These are phyloP conservation scores for Arabidopsis hybrid DNA, from an alignment of 441 rosid genomes.

Conservation along the genomic window DNA sequence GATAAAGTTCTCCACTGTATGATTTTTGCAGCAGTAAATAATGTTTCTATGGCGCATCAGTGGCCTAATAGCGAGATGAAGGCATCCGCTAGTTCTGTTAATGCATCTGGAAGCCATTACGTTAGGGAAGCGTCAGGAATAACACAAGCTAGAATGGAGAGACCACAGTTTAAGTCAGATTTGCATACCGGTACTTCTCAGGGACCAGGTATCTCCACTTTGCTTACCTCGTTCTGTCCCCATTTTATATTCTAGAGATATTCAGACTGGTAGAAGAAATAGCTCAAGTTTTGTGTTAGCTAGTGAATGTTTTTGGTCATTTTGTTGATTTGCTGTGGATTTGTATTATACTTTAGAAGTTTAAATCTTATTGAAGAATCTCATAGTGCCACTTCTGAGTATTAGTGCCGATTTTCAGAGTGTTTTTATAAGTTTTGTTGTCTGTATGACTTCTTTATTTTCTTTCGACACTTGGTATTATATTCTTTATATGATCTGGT, in stretches of 20 bases:
- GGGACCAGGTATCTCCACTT: conserved; percentile 55
- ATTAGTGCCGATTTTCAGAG: neutral
- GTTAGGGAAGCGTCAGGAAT: conserved; percentile 52
- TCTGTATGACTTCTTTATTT: neutral
- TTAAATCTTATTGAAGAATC: neutral
- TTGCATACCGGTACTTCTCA: conserved; percentile 58
- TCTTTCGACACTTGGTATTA: neutral
- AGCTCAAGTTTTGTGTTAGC: neutral
- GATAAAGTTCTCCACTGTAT: conserved; percentile 44
- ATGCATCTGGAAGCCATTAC: conserved; percentile 52
- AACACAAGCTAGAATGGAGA: conserved; percentile 58
- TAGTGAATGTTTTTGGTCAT: neutral
- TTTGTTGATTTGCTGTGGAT: neutral
- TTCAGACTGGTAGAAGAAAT: neutral
- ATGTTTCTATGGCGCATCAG: conserved; percentile 50
- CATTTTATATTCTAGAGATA: neutral
- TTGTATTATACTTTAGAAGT: neutral
- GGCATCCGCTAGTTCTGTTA: conserved; percentile 50
- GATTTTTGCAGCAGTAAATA: conserved; percentile 45
- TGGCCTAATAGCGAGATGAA: conserved; percentile 56
- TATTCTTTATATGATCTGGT: neutral
- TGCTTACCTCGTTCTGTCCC: neutral
- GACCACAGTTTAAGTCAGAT: conserved; percentile 49
- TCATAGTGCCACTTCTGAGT: neutral
- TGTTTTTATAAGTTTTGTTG: neutral